Conservation (phyloP, 257 asterid genomes). For the Pogostemon cablin region DNA sequence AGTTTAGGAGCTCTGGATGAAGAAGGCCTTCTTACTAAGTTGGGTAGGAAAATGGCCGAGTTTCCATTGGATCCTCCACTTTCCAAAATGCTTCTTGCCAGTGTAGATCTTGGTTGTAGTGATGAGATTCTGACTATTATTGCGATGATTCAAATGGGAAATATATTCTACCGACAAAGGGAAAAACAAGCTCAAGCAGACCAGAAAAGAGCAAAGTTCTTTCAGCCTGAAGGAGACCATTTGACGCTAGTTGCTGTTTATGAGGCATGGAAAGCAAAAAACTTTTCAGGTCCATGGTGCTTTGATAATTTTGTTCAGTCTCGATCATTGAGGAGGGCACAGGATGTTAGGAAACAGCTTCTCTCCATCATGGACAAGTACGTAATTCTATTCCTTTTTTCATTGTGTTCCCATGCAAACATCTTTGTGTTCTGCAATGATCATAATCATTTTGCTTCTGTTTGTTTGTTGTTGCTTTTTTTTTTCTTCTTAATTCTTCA, state of each 20-base stretch:
- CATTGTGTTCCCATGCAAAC: conserved; percentile 5
- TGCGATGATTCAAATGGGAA: conserved; percentile 94
- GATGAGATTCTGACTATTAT: conserved; percentile 91
- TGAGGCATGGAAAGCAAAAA: conserved; percentile 95
- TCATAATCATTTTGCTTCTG: too few species aligned
- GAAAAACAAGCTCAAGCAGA: conserved; percentile 98
- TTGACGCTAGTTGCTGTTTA: conserved; percentile 88
- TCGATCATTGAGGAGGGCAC: conserved; percentile 83
- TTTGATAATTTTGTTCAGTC: conserved; percentile 92
- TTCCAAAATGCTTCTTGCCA: conserved; percentile 93
- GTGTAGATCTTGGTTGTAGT: conserved; percentile 89
- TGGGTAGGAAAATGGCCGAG: conserved; percentile 98
- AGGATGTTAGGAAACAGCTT: conserved; percentile 88
- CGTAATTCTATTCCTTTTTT: conserved; percentile 26
- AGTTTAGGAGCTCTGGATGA: conserved; percentile 94
- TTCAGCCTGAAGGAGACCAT: conserved; percentile 95
- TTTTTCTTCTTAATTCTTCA: background rate
- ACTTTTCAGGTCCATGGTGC: conserved; percentile 94
- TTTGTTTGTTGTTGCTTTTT: background rate
- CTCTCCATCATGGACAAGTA: conserved; percentile 93
- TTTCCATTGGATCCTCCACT: conserved; percentile 92
- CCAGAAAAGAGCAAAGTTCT: conserved; percentile 86
- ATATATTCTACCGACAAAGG: conserved; percentile 88
- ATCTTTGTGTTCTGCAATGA: conserved; percentile 11
- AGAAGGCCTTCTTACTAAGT: conserved; percentile 88